A percentile compares a stretch with the other conserved stretches of the same genome.
These are phyloP conservation scores for Ustilago sp. DNA, from an alignment of 1,284 basidiomycete species.

Conservation along the genomic window DNA sequence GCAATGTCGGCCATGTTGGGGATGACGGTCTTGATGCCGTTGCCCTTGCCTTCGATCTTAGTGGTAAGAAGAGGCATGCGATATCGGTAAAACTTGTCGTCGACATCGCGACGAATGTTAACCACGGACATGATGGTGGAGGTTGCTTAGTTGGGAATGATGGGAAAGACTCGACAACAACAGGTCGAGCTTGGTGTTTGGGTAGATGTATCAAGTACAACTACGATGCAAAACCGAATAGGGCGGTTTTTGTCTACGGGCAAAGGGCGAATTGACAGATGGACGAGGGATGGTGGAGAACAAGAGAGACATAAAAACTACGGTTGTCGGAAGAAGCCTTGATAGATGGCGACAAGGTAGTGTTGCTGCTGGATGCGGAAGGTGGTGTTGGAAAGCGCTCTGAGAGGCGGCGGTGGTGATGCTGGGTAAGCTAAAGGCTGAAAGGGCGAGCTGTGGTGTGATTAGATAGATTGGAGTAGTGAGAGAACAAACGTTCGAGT, in stretches of 20 bases:
- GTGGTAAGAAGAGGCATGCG: slow-evolving; percentile 93
- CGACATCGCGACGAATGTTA: slow-evolving; percentile 98
- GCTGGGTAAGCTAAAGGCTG: not conserved
- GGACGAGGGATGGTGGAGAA: slow-evolving; percentile 53
- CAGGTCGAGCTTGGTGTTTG: slow-evolving; percentile 12
- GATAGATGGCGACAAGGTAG: slow-evolving; percentile 19
- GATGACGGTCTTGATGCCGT: slow-evolving; percentile 91
- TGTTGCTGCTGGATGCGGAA: slow-evolving; percentile 1
- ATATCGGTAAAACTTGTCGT: slow-evolving; percentile 75
- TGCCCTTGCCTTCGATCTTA: slow-evolving; percentile 99
- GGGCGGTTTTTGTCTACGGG: slow-evolving; percentile 55
- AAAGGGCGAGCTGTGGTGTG: not conserved
- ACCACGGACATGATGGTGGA: slow-evolving; percentile 76
- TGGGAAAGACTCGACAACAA: slow-evolving; percentile 9
- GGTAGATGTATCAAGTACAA: slow-evolving; percentile 48
- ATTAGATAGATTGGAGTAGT: not conserved
- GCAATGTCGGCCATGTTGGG: slow-evolving; percentile 97
- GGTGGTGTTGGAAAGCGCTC: not conserved
- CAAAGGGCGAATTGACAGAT: slow-evolving; percentile 49
- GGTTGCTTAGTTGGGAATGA: not conserved
- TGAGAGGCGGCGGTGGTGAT: not conserved
- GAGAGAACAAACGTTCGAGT: slow-evolving; percentile 12
- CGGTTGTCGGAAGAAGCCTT: slow-evolving; percentile 19
- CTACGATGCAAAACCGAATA: slow-evolving; percentile 44
- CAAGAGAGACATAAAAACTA: slow-evolving; percentile 55